Conservation (phyloP, 2,329 filamentous ascomycete species). For the Corniculantispora saksenae region DNA sequence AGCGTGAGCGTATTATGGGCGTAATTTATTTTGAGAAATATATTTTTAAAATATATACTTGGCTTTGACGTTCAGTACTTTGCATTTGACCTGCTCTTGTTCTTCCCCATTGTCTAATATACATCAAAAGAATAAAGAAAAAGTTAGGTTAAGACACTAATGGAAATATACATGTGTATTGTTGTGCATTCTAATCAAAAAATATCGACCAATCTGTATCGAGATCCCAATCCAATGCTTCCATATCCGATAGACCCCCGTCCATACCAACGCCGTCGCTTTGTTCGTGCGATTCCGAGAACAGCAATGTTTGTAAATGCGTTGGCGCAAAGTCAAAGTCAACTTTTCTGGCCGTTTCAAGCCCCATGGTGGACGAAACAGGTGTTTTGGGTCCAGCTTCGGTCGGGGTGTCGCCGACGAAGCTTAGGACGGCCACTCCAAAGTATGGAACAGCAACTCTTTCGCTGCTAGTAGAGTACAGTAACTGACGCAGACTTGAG, state of each 20-base stretch:
- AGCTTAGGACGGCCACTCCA: neutral
- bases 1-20: no score
- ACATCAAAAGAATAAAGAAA: no score
- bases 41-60: no score
- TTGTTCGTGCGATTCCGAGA: neutral
- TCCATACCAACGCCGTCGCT: neutral
- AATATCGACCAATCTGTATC: neutral
- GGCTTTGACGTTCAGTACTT: no score
- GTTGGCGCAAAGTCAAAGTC: neutral
- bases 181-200: neutral
- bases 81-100: no score
- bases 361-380: neutral
- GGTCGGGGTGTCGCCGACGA: neutral
- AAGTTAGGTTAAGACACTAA: no score
- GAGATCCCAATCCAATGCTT: neutral
- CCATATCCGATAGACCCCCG: neutral
- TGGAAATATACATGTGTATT: no score
- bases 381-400: neutral
- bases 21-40: no score
- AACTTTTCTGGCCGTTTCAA: neutral
- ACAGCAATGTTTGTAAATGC: neutral
- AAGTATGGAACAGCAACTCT: neutral
- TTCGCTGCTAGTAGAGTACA: neutral
- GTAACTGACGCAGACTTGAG: neutral
- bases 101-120: no score